Conservation (phyloP, 208 protist species). For the Trypanosoma theileri region DNA sequence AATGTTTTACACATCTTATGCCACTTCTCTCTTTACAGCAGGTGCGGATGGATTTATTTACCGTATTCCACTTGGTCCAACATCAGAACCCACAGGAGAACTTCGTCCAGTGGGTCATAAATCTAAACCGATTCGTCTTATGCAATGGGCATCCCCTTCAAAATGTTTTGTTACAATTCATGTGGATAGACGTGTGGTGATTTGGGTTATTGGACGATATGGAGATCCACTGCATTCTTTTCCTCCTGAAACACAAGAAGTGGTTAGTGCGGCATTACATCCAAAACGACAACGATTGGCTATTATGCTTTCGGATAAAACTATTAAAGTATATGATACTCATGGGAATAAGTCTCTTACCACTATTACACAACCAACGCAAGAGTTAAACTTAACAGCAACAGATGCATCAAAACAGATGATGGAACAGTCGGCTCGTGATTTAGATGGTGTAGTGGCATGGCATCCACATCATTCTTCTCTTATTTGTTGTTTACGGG, state of each 20-base stretch:
- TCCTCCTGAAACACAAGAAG: constrained; percentile 79
- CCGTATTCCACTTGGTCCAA: constrained; percentile 38
- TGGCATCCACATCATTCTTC: constrained; percentile 46
- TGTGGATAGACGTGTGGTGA: constrained; percentile 65
- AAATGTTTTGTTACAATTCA: constrained; percentile 74
- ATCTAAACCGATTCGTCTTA: constrained; percentile 41
- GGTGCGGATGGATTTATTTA: constrained; percentile 59
- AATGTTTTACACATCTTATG: constrained; percentile 50
- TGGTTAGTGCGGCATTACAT: constrained; percentile 63
- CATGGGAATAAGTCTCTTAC: constrained; percentile 52
- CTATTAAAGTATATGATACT: constrained; percentile 74
- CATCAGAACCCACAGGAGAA: constrained; percentile 29
- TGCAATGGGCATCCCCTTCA: constrained; percentile 43
- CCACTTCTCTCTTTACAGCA: constrained; percentile 57
- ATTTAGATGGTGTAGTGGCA: constrained; percentile 65
- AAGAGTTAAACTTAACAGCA: constrained; percentile 33
- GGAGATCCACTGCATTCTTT: constrained; percentile 65
- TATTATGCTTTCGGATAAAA: constrained; percentile 64
- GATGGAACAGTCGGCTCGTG: constrained; percentile 50
- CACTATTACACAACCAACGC: constrained; percentile 45
- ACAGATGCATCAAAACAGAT: constrained; percentile 65
- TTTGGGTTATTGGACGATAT: constrained; percentile 74
- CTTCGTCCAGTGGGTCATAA: constrained; percentile 20
- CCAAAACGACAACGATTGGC: constrained; percentile 48
- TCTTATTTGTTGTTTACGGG: constrained; percentile 69